Evolutionary conservation across 2,329 filamentous ascomycete species (phyloP).

Genomic region (Cucurbitaria berberidis): DNA sequence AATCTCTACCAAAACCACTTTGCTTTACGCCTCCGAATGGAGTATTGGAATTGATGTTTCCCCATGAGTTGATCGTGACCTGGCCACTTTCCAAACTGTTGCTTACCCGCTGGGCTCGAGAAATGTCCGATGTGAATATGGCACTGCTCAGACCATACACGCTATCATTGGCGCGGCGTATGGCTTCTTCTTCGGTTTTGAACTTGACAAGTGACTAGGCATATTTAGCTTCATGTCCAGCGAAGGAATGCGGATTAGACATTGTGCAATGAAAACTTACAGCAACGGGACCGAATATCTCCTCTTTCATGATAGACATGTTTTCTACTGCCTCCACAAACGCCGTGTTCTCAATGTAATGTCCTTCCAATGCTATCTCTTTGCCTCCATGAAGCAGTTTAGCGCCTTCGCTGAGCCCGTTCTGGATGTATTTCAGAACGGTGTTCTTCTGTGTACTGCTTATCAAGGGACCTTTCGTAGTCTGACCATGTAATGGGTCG

Average conservation of each 20-base stretch:
- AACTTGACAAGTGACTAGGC: too few relatives aligned
- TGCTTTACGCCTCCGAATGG: constrained; percentile 31
- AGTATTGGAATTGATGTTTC: constrained; percentile 1
- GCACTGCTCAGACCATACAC: constrained; percentile 7
- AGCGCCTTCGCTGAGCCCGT: neutral
- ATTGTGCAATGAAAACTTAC: too few relatives aligned
- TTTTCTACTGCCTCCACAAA: constrained; percentile 26
- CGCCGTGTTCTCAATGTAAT: constrained; percentile 25
- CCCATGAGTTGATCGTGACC: constrained; percentile 19
- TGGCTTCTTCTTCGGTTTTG: constrained; percentile 15
- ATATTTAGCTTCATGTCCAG: too few relatives aligned
- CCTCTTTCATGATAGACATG: constrained; percentile 11
- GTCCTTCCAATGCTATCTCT: neutral
- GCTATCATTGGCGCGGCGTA: constrained; percentile 2
- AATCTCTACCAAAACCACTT: constrained; percentile 21
- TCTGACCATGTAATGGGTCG: too few relatives aligned
- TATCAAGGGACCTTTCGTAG: too few relatives aligned
- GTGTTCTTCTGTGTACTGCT: too few relatives aligned
- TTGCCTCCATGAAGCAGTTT: neutral
- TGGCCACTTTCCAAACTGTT: constrained; percentile 18
- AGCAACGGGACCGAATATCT: constrained; percentile 35
- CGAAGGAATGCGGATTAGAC: too few relatives aligned
- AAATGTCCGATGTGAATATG: constrained; percentile 1
- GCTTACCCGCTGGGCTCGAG: constrained; percentile 2
- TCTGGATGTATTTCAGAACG: neutral